Base-by-base conservation (phyloP, 1,284 basidiomycete species). In the Takashimella koratensis region DNA sequence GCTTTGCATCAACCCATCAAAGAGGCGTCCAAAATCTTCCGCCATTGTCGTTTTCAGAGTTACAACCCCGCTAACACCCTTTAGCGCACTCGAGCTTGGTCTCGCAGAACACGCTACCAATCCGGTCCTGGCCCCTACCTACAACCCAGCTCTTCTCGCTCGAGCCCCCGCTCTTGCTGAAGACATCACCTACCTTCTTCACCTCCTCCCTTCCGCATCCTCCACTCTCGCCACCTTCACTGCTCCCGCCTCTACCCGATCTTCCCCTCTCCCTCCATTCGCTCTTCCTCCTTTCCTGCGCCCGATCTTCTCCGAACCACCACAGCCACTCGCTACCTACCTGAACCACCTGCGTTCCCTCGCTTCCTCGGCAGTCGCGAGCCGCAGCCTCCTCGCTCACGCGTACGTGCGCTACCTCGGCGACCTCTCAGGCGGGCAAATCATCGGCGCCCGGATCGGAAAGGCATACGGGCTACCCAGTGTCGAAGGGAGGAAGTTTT, bases 361-460 rank as follows among this genome's bases (percentile, higher is more conserved):
- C 39, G 64, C 77, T 21, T 74, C 85, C 45, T 72, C 79, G 6
- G 66, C 78, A 43, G 71, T 78, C 41, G 54, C 69, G 3, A 81
- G 84, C 51, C 82, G 84, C 0, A 75, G 80, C 1, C 80, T 91
- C 21, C 80, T 91, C 13, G 84, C 88, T 0, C 88, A 91, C 71
- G 81, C 87, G 0, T 90, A 90, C 67, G 86, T 89, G 16, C 82
- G 88, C 36, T 91, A 91, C 74, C 81, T 92, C n/a, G 89, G 88
- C 52, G 89, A 92, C 72, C 79, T 91, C 27, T 86, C 84, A 45
- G 89, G 89, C 16, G 89, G 90, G 0, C 89, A 91, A 76, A 79
- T 82, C 57, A 86, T 91, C 63, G 79, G 83, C 25, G 79, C 82
- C 40, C 79, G 78, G 41, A 76, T 89, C 21, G 79, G 79, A 19